Evolutionary conservation across 495 filamentous ascomycete species (phyloP), one percentile per base, ranked within the genome.

Genomic region (Neurospora sp.): DNA sequence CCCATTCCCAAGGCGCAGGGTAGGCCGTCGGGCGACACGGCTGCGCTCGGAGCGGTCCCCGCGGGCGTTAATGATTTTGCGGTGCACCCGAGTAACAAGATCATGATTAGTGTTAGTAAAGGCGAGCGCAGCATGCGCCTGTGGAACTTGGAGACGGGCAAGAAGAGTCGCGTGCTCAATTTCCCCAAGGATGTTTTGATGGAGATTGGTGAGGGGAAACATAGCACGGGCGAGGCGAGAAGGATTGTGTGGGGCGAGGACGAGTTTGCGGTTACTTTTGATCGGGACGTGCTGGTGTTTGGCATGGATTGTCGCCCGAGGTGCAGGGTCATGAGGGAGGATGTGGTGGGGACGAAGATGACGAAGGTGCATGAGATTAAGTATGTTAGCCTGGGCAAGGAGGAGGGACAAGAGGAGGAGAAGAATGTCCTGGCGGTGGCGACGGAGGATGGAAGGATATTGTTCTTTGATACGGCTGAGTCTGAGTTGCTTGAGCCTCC

Each of bases 111-210:
- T 76, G 94, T 98, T 5, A 90, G 92, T 38, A 92, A 90, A 73
- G 94, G 94, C 48, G 96, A 98, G 84, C 87, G 89, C 70, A 94
- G 89, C 76, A 94, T 99, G 92, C 84, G 96, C 74, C 83, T 98
- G 74, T 99, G 96, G 96, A 98, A 99, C 77, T 78, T 99, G 69
- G 93, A 97, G 76, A 98, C 96, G 38, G 96, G 94, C 4, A 96
- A 94, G 85, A 98, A 97, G 81, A 93, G 93, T 20, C 92, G 94
- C 20, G 94, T 97, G 66, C 81, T 98, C 76, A 95, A 91, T 77
- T 98, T 98, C 76, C 87, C 84, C 74, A 84, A 86, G 72, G 87
- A 90, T 1, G 83, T 92, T 73, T 81, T 97, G 71, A 82, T 85
- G 66, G 87, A 90, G 74, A 87, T 91, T 42, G 92, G 91, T 18